Evolutionary conservation across 495 filamentous ascomycete genomes (phyloP), one percentile per base, ranked within the genome.

Genomic region (Neurospora sublineolata): DNA sequence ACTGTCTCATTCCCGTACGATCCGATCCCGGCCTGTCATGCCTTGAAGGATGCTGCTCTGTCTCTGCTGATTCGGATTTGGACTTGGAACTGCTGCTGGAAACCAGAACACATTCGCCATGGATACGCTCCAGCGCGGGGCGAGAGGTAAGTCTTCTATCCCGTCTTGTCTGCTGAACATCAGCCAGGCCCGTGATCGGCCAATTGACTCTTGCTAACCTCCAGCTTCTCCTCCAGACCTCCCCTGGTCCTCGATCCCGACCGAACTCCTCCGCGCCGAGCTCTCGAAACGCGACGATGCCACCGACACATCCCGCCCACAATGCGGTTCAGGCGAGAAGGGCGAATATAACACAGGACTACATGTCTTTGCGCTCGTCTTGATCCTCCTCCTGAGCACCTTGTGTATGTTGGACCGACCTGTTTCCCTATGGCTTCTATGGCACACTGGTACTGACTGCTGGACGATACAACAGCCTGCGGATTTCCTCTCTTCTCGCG

Each of bases 351-450:
- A 92, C 73, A 90, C 87, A 3, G 80, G 87, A 0, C 77, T 90
- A 30, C 92, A 94, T 79, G 89, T 94, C 58, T 87, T 90, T 77
- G 92, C 92, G n/a, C 82, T 95, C 37, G 85, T 94, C 76, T 80
- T 95, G 52, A 92, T 95, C 41, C 82, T 95, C 23, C 78, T 82
- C 2, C 77, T 94, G 37, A 94, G 92, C 80, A 90, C 89, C n/a
- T 73, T 90, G 39, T 88, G 92, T 94, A 85, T 72, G 82, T 77
- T 41, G 30, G 30, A 16, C 40, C 12, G 2, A 18, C 71, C 8
- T 12, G 11, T 36, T 1, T n/a, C 12, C 52, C 8, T 12, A 27
- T 33, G 4, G 23, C 64, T 9, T 78, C 44, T 41, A 69, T 20
- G 38, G 20, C 8, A 37, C 12, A 36, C 23, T 33, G 27, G 52